Base-by-base conservation (phyloP, 2,329 filamentous ascomycete genomes). In the Cercospora sp. region DNA sequence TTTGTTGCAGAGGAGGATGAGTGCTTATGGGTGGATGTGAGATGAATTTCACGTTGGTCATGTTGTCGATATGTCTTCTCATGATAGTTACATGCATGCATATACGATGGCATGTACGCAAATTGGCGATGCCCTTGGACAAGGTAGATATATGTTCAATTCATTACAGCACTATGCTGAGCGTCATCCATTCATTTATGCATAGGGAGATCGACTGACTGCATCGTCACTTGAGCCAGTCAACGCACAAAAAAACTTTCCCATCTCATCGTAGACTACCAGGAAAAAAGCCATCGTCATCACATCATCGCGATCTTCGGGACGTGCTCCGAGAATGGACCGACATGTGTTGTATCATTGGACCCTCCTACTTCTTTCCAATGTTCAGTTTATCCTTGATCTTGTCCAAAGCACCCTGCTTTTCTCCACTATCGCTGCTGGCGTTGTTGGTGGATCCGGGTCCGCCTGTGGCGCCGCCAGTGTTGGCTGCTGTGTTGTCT, bases 401-500 rank as follows among this genome's bases (percentile, higher is more conserved):
- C 66, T 74, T 74, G 9, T 75, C 72, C 31, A 71, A 61, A 26
- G 75, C 42, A 13, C 71, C 73, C 65, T 72, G 68, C 72, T 76
- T 78, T 20, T 71, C 63, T 42, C 68, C 65, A 12, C 62, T 61
- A 3, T 63, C 67, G 30, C 9, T 20, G 45, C 45, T 26, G 10
- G 3, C 26, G 12, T 60, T 63, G 5, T 63, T 65, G 31, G 40
- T 58, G 12, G 9, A 60, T 58, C 42, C 53, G 10, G 70, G 67
- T 16, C 67, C 69, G 28, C 63, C 31, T 10, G 68, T 61, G 4
- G 71, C 73, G 28, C 67, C 67, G 10, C 75, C 73, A 12, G 73
- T 74, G 68, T 77, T 77, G 48, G 68, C 68, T n/a, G 70, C 69
- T 12, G 75, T 76, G 71, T 78, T 78, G 60, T 73, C 69, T 9